Evolutionary conservation across 257 asterid genomes (phyloP).

Genomic region (Lantana camara): DNA sequence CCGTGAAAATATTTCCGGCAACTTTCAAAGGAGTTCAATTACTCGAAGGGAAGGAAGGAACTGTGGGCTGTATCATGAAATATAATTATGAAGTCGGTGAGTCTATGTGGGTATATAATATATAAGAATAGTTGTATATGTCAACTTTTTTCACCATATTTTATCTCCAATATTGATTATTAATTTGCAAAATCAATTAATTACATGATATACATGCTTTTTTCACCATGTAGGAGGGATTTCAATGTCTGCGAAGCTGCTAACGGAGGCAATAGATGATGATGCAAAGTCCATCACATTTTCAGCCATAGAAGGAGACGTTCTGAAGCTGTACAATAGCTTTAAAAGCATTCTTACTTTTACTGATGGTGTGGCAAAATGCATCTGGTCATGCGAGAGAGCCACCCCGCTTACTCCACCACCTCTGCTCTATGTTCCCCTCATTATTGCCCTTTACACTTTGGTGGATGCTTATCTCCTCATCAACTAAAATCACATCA

Average conservation of each 20-base stretch:
- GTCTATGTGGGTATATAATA: background rate
- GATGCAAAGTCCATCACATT: slow-evolving; percentile 22
- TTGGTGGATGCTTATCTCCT: slow-evolving; percentile 30
- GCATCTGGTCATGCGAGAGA: slow-evolving; percentile 32
- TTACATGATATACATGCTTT: background rate
- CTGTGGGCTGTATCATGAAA: slow-evolving; percentile 29
- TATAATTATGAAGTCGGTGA: slow-evolving; percentile 36
- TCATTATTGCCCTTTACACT: background rate
- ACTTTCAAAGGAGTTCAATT: slow-evolving; percentile 21
- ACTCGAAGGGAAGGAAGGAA: slow-evolving; percentile 38
- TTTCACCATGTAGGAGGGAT: slow-evolving; percentile 9
- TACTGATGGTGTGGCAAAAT: slow-evolving; percentile 28
- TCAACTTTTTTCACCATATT: no score
- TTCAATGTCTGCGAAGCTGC: slow-evolving; percentile 10
- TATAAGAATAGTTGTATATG: background rate
- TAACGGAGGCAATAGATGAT: slow-evolving; percentile 28
- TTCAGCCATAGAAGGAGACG: slow-evolving; percentile 22
- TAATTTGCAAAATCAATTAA: background rate
- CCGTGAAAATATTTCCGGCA: slow-evolving; percentile 30
- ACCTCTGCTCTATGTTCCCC: slow-evolving; percentile 24
- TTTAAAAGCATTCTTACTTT: slow-evolving; percentile 16
- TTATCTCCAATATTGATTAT: no score
- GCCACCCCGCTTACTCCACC: slow-evolving; percentile 18
- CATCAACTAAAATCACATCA: background rate
- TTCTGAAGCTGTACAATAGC: slow-evolving; percentile 30